Conservation (phyloP, 345 rosid species). For the Murraya paniculata region DNA sequence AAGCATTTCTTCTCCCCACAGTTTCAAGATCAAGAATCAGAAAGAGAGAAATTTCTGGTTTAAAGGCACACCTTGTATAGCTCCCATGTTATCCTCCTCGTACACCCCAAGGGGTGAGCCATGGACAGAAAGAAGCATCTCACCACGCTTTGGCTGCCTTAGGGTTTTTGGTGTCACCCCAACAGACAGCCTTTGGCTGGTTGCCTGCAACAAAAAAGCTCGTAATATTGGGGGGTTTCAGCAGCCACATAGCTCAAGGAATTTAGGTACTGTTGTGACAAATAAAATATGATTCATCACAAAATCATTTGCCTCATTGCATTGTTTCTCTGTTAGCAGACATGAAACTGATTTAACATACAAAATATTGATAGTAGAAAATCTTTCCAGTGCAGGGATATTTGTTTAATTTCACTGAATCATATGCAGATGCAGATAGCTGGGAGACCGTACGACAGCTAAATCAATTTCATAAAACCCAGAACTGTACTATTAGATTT, state of each 20-base stretch:
- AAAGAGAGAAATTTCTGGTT: neutral
- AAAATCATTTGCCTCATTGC: neutral
- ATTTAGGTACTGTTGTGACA: neutral
- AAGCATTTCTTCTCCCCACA: neutral
- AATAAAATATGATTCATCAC: neutral
- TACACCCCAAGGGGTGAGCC: constrained; percentile 93
- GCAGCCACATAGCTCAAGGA: neutral
- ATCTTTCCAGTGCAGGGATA: too few species aligned
- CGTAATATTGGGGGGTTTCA: neutral
- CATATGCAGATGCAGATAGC: neutral
- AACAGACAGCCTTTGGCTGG: constrained; percentile 73
- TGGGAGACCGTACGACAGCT: neutral
- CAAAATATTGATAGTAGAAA: neutral
- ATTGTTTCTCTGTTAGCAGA: neutral
- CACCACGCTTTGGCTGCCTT: constrained; percentile 86
- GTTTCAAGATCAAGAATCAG: neutral
- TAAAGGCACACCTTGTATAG: constrained; percentile 59
- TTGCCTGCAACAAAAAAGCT: constrained; percentile 36
- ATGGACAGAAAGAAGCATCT: constrained; percentile 83
- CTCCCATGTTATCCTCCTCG: constrained; percentile 89
- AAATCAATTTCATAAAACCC: neutral
- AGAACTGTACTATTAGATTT: neutral
- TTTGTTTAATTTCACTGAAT: neutral
- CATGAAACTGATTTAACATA: neutral
- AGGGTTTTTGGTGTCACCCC: constrained; percentile 90